These are phyloP conservation scores for Chaetomiaceae sp. DNA, from an alignment of 2,329 filamentous ascomycete species.

Conservation along the genomic window DNA sequence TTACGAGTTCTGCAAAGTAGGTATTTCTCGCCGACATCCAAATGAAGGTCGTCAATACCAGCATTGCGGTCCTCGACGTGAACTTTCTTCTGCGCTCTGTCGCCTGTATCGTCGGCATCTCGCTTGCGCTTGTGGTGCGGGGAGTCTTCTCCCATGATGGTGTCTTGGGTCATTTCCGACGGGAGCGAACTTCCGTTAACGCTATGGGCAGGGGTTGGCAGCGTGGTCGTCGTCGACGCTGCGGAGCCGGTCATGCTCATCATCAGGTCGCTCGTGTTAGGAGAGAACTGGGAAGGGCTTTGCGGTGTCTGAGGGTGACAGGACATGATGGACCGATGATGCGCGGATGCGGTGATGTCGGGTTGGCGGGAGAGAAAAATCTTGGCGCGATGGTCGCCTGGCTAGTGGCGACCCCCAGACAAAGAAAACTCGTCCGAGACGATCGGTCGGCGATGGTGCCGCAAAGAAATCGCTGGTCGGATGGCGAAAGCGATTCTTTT, in stretches of 20 bases:
- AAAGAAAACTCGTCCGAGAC: slow-evolving; percentile 19
- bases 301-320: slow-evolving; percentile 65
- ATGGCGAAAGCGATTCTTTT: neutral
- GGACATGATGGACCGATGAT: slow-evolving; percentile 49
- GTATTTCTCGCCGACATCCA: slow-evolving; percentile 64
- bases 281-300: slow-evolving; percentile 60
- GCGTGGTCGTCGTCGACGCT: slow-evolving; percentile 47
- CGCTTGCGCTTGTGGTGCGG: slow-evolving; percentile 62
- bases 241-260: slow-evolving; percentile 50
- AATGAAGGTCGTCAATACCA: slow-evolving; percentile 60
- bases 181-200: slow-evolving; percentile 53
- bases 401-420: slow-evolving; percentile 20
- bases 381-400: slow-evolving; percentile 20
- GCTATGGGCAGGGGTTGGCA: slow-evolving; percentile 61
- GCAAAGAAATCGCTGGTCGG: slow-evolving; percentile 8
- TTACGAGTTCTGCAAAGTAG: slow-evolving; percentile 64
- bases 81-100: slow-evolving; percentile 57
- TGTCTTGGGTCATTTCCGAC: slow-evolving; percentile 41
- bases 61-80: slow-evolving; percentile 58
- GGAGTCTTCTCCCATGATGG: slow-evolving; percentile 47
- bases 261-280: slow-evolving; percentile 49
- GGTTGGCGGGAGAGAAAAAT: slow-evolving; percentile 28
- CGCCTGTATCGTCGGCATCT: slow-evolving; percentile 50
- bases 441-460: neutral
- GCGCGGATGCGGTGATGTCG: slow-evolving; percentile 25